Evolutionary conservation across 805 yeast genomes (phyloP), one percentile per base, ranked within the genome.

Genomic region (Lipomyces orientalis): DNA sequence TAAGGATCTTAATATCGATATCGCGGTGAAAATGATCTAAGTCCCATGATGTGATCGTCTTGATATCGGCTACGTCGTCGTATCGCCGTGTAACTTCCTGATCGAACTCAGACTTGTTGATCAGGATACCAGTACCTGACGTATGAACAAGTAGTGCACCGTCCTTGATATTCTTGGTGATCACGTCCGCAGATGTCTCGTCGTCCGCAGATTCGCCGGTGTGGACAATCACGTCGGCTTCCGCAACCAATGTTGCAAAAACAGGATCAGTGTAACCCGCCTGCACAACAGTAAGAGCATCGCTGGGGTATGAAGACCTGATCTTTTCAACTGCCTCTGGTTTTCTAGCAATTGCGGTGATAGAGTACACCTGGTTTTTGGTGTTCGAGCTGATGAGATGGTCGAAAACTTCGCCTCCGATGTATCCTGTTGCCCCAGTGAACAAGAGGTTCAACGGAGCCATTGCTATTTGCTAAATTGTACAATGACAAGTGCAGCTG

Each of bases 81-180:
- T 75, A 73, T 60, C 71, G 74, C 10, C 67, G 66, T 12, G 71
- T 43, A 7, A 74, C 70, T 8, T 67, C 64, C 69, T 74, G 73
- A 12, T 62, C 66, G 1, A 67, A 61, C 34, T 65, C 61, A 16
- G 71, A 56, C 14, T 51, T 58, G 14, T 61, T 73, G 52, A 75
- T 43, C 39, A 79, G 49, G 37, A 79, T 74, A 1, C 78, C 75
- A 2, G 81, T 76, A 10, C 83, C 82, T 3, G 82, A 77, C 37
- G 81, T 80, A 54, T 80, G 82, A 61, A 80, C 69, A 22, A 79
- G 73, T 29, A 77, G 69, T 4, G 78, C 75, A 8, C 74, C 72
- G 33, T 71, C 61, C 34, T 67, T 73, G 66, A 75, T 76, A 12
- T 46, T 54, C 29, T 59, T 59, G 57, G 73, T 68, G 16, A 76